phyloP scores from a whole-genome alignment of 2,329 filamentous ascomycete species.

The Arthrobotrys conoides region DNA sequence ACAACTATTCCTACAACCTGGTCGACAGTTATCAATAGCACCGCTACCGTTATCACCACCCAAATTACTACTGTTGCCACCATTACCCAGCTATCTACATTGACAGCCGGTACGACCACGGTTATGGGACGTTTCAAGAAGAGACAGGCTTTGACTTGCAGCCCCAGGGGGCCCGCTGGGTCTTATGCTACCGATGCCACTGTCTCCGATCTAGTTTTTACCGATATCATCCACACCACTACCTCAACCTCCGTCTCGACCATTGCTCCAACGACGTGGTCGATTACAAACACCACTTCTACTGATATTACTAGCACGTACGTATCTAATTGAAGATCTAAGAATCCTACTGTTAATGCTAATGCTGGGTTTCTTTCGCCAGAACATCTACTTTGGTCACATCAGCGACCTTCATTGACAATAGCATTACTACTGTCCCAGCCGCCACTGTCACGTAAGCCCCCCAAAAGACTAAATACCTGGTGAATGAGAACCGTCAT shows the following conservation, averaged over 20 bases:
- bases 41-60: constrained; percentile 3
- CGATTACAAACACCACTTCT: background rate
- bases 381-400: constrained; percentile 9
- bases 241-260: constrained; percentile 4
- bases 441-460: constrained; percentile 13
- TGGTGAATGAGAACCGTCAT: background rate
- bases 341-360: background rate
- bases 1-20: constrained; percentile 5
- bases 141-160: constrained; percentile 23
- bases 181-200: background rate
- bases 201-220: background rate
- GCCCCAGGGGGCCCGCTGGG: constrained; percentile 24
- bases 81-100: background rate
- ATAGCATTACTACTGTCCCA: background rate
- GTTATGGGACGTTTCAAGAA: background rate
- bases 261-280: constrained; percentile 1
- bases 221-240: background rate
- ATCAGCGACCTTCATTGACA: background rate
- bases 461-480: background rate
- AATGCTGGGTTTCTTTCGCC: background rate
- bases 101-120: background rate
- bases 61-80: constrained; percentile 21
- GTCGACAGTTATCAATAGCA: constrained; percentile 25
- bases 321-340: too few relatives aligned
- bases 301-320: constrained; percentile 17